Evolutionary conservation across 805 yeast genomes (phyloP), one percentile per base, ranked within the genome.

Genomic region (Limtongia smithiae): DNA sequence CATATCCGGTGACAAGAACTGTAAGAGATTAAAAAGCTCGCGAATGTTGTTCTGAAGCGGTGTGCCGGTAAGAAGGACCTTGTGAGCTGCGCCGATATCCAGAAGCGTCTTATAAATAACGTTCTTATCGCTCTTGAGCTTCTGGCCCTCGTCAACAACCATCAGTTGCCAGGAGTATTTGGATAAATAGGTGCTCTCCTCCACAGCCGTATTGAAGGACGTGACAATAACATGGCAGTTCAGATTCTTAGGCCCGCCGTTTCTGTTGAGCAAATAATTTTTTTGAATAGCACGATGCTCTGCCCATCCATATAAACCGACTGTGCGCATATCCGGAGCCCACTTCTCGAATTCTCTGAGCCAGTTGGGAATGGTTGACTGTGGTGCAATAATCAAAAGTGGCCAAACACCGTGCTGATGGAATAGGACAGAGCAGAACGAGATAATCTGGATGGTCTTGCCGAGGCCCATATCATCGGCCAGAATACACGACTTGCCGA

Each of bases 331-430:
- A 0, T 96, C 87, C 2, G 97, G 97, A 95, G 97, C 91, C 98
- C 98, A 93, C 44, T 82, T 78, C 60, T 90, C 96, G 43, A 91
- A 80, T 66, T 93, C 98, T 53, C 83, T 82, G 15, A 87, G 89
- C 98, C 98, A 93, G 62, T 93, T 97, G 50, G 80, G 83, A 72
- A 93, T 71, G 0, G 93, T 97, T 0, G 98, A 93, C 0, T 97
- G 97, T 0, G 98, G 98, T 55, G 95, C 95, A 0, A 91, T 96
- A 30, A 93, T 74, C 28, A 93, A 62, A 0, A 85, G 82, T 0
- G 98, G 98, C 35, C 82, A 83, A 24, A 79, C 76, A 1, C 89
- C 69, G 48, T 78, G 70, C 0, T 82, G 81, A 62, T 88, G 85
- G 61, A 88, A 95, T 33, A 91, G 71, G 0, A 95, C 90, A 0